These are phyloP conservation scores for Diddensiella caesifluorescens DNA, from an alignment of 805 yeast species.

Conservation along the genomic window DNA sequence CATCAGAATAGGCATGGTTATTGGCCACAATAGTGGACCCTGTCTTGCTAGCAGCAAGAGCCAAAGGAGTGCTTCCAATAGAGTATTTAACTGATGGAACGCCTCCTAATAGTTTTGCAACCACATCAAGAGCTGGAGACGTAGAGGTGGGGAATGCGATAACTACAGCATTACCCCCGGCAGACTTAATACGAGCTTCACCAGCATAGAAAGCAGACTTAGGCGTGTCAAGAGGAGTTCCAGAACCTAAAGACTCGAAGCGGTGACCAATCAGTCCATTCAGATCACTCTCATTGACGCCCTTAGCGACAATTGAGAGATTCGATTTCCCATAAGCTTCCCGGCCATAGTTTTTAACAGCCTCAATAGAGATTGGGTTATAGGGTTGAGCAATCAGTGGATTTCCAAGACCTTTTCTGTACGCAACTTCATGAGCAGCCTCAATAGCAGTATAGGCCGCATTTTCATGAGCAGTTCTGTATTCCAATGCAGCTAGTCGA, in stretches of 20 bases:
- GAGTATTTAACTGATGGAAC: constrained; percentile 50
- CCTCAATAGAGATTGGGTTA: constrained; percentile 52
- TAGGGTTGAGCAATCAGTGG: constrained; percentile 71
- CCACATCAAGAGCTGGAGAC: constrained; percentile 61
- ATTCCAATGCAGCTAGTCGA: constrained; percentile 70
- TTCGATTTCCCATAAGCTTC: constrained; percentile 64
- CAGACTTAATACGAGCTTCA: constrained; percentile 53
- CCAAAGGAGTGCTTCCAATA: constrained; percentile 45
- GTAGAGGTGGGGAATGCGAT: constrained; percentile 68
- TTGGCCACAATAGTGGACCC: constrained; percentile 45
- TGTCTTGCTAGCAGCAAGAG: constrained; percentile 39
- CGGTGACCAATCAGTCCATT: constrained; percentile 53
- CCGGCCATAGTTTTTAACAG: constrained; percentile 60
- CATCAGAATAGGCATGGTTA: constrained; percentile 65
- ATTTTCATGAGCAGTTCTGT: constrained; percentile 38
- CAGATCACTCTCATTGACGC: constrained; percentile 70
- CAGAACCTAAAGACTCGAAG: constrained; percentile 58
- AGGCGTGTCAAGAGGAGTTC: constrained; percentile 43
- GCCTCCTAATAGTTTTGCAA: constrained; percentile 61
- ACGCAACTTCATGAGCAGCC: constrained; percentile 71
- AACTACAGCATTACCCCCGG: constrained; percentile 65
- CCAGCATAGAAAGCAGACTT: constrained; percentile 51
- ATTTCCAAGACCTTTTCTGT: constrained; percentile 84
- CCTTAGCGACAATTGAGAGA: constrained; percentile 65
- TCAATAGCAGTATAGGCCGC: constrained; percentile 64